Percentiles rank a stretch among this genome's conserved stretches.
These are phyloP conservation scores for Xylariaceae sp. DNA, from an alignment of 2,329 filamentous ascomycete genomes.

Conservation along the genomic window DNA sequence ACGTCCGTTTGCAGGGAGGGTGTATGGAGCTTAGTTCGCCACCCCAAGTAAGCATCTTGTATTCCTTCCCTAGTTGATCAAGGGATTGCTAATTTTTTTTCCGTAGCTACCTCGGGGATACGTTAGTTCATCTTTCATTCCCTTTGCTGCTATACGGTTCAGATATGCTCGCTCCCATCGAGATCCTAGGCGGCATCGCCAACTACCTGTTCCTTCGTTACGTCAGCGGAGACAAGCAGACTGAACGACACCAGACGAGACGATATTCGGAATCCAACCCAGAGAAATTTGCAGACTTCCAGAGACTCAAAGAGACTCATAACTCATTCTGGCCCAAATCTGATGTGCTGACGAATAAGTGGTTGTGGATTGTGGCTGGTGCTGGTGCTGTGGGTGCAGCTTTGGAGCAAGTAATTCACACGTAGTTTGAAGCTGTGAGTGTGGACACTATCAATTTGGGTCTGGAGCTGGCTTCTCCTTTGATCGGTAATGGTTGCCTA, in stretches of 20 bases:
- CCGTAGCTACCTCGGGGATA: slow-evolving; percentile 68
- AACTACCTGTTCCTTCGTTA: slow-evolving; percentile 66
- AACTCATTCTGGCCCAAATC: slow-evolving; percentile 66
- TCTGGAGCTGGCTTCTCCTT: no score
- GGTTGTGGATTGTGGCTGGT: slow-evolving; percentile 60
- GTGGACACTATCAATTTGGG: no score
- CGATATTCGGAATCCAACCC: slow-evolving; percentile 58
- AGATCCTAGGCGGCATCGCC: slow-evolving; percentile 60
- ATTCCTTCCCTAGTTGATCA: no score
- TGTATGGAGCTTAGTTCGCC: slow-evolving; percentile 67
- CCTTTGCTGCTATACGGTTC: slow-evolving; percentile 62
- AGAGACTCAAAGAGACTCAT: slow-evolving; percentile 58
- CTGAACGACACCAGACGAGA: slow-evolving; percentile 57
- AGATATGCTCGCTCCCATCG: slow-evolving; percentile 60
- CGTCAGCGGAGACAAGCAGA: slow-evolving; percentile 62
- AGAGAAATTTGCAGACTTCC: slow-evolving; percentile 59
- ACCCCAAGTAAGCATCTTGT: slow-evolving; percentile 62
- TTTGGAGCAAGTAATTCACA: slow-evolving; percentile 48
- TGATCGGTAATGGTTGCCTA: no score
- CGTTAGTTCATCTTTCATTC: slow-evolving; percentile 65
- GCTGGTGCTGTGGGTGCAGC: slow-evolving; percentile 56
- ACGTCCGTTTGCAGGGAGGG: slow-evolving; percentile 58
- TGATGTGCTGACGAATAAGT: slow-evolving; percentile 59
- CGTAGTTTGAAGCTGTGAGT: background rate
- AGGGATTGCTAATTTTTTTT: no score